Evolutionary conservation across 2,329 filamentous ascomycete genomes (phyloP), one percentile per base, ranked within the genome.

Genomic region (Cadophora malorum): DNA sequence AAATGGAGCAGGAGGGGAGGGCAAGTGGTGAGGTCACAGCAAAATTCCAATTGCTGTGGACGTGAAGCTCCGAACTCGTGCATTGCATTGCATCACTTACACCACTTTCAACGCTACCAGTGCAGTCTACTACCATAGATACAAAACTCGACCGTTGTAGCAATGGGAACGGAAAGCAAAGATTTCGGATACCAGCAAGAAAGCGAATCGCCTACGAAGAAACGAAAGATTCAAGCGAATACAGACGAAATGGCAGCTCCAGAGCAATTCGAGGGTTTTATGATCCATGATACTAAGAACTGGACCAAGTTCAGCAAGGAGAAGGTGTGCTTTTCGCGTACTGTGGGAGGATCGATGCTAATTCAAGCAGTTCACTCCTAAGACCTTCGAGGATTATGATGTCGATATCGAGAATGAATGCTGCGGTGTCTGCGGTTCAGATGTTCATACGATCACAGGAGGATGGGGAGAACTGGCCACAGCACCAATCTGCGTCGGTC

Each of bases 361-460:
- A 64, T 58, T 25, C 64, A 14, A 3, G 9, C 25, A 74, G 70
- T 73, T 75, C 83, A 87, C 90, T 74, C 88, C 94, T 67, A 96
- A 96, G 83, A 89, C 90, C 21, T 96, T 96, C 78, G 92, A 91
- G 75, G 91, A 94, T 76, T 86, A 93, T 79, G 93, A 97, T 78
- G 88, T 97, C 74, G 93, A 97, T 78, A 88, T 97, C 80, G 90
- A 94, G 83, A 90, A 96, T 76, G 91, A 95, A 73, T 90, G 87
- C 78, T 95, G 92, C 75, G 91, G 92, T 76, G 85, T 93, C 55
- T 93, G 90, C 78, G 87, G 90, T 73, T 90, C 86, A 70, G 90
- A 93, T 75, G 82, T 91, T 41, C 90, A 92, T 80, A 91, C 88
- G 70, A 86, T 92, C 78, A 88, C 80, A 73, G 88, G 88, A 69